Evolutionary conservation across 345 rosid species (phyloP), one percentile per base, ranked within the genome.

Genomic region (Bruguiera sexangula): DNA sequence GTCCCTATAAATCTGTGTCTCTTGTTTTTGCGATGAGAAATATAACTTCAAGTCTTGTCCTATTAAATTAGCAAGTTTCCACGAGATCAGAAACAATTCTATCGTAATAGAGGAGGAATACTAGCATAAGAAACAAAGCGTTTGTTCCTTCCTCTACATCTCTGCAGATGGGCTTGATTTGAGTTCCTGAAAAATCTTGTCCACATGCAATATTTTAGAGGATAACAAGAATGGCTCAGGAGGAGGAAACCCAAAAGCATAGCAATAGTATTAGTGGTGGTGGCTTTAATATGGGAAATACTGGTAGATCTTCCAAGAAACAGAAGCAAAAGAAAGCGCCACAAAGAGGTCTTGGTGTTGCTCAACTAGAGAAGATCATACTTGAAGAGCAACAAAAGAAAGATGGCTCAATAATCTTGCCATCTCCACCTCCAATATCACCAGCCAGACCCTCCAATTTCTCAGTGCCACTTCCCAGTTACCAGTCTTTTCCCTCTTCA

Each of bases 321-420:
- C 82, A 74, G 26, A 84, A 86, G 79, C 80, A 81, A 24, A 85
- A 78, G 73, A 85, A 75, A 54, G 78, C 78, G 7, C 89, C 93
- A 26, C 88, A 88, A 70, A 82, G 89, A 77, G 93, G 93, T 43
- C 86, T 88, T 24, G 89, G 93, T 66, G 89, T 84, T 52, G 88
- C 93, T 5, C 89, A 88, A 64, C 78, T 88, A 60, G 93, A 88
- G 71, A 88, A 71, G 73, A 85, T 88, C 62, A 82, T 88, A 55
- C 56, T 88, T 1, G 85, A 85, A 75, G 86, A 85, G 73, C 87
- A 86, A 62, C 78, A 75, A 50, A 76, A 74, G 80, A 84, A 75
- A 66, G 79, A 80, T 77, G 74, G 62, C 34, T 64, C 76, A 18
- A 9, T 57, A 30, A 62, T 67, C 20, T 71, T 79, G 50, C 69